These are phyloP conservation scores for Wickerhamiella spandovensis DNA, from an alignment of 805 yeast species.

Conservation along the genomic window DNA sequence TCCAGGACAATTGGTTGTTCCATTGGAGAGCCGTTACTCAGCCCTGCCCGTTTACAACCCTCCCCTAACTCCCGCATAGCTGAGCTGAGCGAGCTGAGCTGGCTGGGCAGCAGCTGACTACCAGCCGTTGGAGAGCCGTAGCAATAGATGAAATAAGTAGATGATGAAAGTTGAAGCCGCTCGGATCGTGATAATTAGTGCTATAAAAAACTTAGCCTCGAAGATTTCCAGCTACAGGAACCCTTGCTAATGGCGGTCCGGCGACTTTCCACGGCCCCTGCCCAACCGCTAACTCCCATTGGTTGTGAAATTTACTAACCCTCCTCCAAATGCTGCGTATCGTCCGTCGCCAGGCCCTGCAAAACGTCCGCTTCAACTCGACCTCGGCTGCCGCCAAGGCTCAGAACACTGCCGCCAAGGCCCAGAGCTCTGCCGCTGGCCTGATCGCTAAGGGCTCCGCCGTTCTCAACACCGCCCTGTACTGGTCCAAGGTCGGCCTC, in stretches of 20 bases:
- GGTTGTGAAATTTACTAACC: neutral
- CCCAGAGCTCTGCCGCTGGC: conserved; percentile 19
- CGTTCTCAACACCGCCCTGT: conserved; percentile 44
- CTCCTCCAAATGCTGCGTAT: conserved; percentile 12
- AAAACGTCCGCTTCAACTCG: conserved; percentile 26
- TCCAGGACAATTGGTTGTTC: conserved; percentile 53
- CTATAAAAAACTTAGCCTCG: too few relatives aligned
- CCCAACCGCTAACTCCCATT: neutral
- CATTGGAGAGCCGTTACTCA: neutral
- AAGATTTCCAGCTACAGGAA: too few relatives aligned
- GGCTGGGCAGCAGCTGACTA: too few relatives aligned
- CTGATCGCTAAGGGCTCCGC: conserved; percentile 28
- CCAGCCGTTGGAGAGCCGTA: too few relatives aligned
- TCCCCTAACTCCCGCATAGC: too few relatives aligned
- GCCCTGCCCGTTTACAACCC: too few relatives aligned
- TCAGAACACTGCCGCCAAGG: conserved; percentile 14
- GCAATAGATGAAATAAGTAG: too few relatives aligned
- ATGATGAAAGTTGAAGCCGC: too few relatives aligned
- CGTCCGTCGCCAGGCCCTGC: conserved; percentile 11
- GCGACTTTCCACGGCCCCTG: neutral
- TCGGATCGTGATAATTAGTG: too few relatives aligned
- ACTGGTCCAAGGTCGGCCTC: conserved; percentile 60
- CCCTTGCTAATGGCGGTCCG: too few relatives aligned
- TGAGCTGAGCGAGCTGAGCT: too few relatives aligned
- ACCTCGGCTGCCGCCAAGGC: conserved; percentile 26